Evolutionary conservation across 495 filamentous ascomycete genomes (phyloP).

Genomic region (Annulohypoxylon nitens): DNA sequence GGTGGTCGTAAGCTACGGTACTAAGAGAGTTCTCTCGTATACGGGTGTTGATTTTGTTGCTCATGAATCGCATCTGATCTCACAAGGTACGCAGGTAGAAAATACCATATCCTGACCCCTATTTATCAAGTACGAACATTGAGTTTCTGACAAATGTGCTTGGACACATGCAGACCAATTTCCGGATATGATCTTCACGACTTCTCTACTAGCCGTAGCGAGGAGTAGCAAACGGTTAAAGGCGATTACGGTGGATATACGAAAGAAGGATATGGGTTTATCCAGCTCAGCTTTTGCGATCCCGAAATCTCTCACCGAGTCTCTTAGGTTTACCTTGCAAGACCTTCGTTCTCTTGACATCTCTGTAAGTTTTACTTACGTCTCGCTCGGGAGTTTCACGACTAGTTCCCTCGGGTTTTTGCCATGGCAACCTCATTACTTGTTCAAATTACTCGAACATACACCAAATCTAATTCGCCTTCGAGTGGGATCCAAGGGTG

Average conservation of each 20-base stretch:
- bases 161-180: slow-evolving; percentile 26
- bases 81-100: slow-evolving; percentile 13
- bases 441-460: slow-evolving; percentile 42
- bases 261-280: slow-evolving; percentile 36
- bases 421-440: slow-evolving; percentile 43
- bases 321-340: slow-evolving; percentile 24
- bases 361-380: slow-evolving; percentile 42
- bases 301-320: slow-evolving; percentile 27
- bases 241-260: slow-evolving; percentile 34
- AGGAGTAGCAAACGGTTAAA: slow-evolving; percentile 32
- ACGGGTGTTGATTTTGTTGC: slow-evolving; percentile 39
- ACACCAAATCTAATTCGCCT: slow-evolving; percentile 44
- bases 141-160: not conserved
- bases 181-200: slow-evolving; percentile 44
- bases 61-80: slow-evolving; percentile 23
- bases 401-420: slow-evolving; percentile 35
- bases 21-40: slow-evolving; percentile 21
- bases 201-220: slow-evolving; percentile 34
- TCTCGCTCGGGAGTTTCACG: slow-evolving; percentile 37
- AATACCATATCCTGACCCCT: too few species aligned
- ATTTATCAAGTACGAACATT: too few species aligned
- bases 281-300: slow-evolving; percentile 46
- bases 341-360: slow-evolving; percentile 39
- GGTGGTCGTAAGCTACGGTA: slow-evolving; percentile 40
- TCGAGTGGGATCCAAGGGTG: slow-evolving; percentile 32